Conservation (phyloP, 2,329 filamentous ascomycete species). For the Onygenales sp. region DNA sequence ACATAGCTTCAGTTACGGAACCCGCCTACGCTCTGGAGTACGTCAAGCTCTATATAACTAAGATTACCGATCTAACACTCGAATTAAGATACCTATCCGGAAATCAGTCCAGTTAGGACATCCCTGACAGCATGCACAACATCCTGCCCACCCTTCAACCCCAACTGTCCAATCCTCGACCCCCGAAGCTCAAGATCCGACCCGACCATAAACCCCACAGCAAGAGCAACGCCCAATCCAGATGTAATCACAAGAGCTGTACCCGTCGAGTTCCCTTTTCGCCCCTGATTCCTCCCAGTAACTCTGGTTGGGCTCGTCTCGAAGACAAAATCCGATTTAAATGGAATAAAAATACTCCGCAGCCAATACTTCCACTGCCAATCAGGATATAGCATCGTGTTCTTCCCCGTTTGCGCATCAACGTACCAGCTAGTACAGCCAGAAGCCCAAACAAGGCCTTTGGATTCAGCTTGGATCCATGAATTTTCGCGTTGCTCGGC, state of each 20-base stretch:
- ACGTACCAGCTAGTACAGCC: conserved; percentile 47
- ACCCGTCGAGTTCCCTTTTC: not conserved
- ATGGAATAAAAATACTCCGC: conserved; percentile 37
- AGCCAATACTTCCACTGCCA: conserved; percentile 43
- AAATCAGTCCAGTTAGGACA: not conserved
- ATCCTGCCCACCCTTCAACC: conserved; percentile 1
- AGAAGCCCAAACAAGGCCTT: conserved; percentile 38
- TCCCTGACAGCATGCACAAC: not conserved
- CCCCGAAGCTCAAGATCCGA: conserved; percentile 1
- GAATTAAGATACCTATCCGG: not conserved
- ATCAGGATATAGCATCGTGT: conserved; percentile 45
- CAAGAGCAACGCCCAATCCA: conserved; percentile 4
- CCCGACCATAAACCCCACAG: not conserved
- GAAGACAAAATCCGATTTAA: conserved; percentile 28
- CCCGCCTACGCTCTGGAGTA: too few species aligned
- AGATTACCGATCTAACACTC: too few species aligned
- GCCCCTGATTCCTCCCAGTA: conserved; percentile 2
- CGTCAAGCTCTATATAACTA: too few species aligned
- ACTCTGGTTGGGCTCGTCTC: conserved; percentile 5
- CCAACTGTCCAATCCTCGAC: not conserved
- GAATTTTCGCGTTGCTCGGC: conserved; percentile 27
- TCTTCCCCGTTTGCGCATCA: conserved; percentile 37
- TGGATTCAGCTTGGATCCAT: conserved; percentile 34
- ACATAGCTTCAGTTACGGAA: too few species aligned
- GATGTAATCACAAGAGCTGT: not conserved